Evolutionary conservation across 345 rosid species (phyloP).

Genomic region (Arabis hirsuta): DNA sequence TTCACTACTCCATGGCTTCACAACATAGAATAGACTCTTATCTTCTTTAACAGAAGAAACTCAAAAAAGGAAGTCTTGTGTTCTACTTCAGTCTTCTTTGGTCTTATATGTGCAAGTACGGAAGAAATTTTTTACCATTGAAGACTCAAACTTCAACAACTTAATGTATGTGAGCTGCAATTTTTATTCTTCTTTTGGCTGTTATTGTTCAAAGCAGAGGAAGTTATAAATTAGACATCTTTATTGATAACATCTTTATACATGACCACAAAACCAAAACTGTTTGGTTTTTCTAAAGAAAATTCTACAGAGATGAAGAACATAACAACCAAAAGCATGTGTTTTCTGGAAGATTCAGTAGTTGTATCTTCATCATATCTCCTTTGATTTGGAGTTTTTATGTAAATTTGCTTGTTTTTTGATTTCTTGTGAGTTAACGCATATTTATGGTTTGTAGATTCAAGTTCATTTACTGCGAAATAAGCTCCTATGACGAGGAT

Average conservation of each 20-base stretch:
- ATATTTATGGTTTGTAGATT: too few species aligned
- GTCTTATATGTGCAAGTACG: conserved; percentile 20
- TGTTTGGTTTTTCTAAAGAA: conserved; percentile 3
- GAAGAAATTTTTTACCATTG: not conserved
- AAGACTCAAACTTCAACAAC: conserved; percentile 25
- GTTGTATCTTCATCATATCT: too few species aligned
- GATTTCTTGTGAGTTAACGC: too few species aligned
- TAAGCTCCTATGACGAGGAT: too few species aligned
- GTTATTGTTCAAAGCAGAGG: conserved; percentile 5
- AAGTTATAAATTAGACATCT: not conserved
- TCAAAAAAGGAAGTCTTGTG: not conserved
- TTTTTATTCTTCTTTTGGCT: conserved; percentile 1
- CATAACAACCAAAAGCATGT: too few species aligned
- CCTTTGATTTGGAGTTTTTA: too few species aligned
- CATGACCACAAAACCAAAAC: conserved; percentile 14
- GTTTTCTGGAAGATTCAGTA: too few species aligned
- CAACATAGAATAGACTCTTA: conserved; percentile 69
- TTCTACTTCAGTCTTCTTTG: conserved; percentile 15
- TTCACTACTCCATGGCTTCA: conserved; percentile 95
- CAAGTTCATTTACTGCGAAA: too few species aligned
- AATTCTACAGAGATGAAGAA: conserved; percentile 1
- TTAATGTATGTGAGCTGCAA: conserved; percentile 15
- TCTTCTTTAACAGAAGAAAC: conserved; percentile 6
- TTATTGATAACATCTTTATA: conserved; percentile 16
- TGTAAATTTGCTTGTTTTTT: too few species aligned